phyloP scores from a whole-genome alignment of 1,284 basidiomycete species.

The Moesziomyces parantarcticus region DNA sequence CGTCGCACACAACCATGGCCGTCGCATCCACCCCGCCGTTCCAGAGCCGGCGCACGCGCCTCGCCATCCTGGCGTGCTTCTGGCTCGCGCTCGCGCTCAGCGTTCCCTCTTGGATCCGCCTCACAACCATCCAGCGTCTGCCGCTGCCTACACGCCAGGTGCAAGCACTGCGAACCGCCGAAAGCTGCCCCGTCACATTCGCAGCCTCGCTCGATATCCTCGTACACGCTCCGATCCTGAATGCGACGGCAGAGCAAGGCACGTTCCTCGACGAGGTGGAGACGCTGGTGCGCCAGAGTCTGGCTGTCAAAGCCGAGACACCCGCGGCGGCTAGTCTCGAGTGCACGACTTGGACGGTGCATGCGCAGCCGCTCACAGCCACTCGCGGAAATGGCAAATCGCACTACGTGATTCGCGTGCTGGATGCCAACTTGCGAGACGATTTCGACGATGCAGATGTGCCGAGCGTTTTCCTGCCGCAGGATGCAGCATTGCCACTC shows the following conservation, averaged over 20 bases:
- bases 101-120: slow-evolving; percentile 55
- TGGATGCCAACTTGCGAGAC: not conserved
- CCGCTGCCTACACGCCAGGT: slow-evolving; percentile 49
- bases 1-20: not conserved
- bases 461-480: slow-evolving; percentile 12
- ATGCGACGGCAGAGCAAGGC: not conserved
- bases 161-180: slow-evolving; percentile 15
- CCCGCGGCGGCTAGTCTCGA: slow-evolving; percentile 22
- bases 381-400: not conserved
- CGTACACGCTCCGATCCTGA: slow-evolving; percentile 14
- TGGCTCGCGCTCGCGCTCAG: slow-evolving; percentile 44
- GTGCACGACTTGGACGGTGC: slow-evolving; percentile 36
- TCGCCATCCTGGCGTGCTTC: slow-evolving; percentile 45
- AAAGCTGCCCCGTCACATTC: slow-evolving; percentile 39
- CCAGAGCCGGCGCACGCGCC: slow-evolving; percentile 38
- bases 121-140: slow-evolving; percentile 57
- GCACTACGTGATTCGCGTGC: slow-evolving; percentile 14
- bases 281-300: slow-evolving; percentile 30
- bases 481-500: slow-evolving; percentile 7
- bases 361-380: not conserved
- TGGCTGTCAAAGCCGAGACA: slow-evolving; percentile 20
- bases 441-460: not conserved
- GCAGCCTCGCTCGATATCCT: slow-evolving; percentile 9
- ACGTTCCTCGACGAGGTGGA: slow-evolving; percentile 19
- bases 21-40: slow-evolving; percentile 16